These are phyloP conservation scores for Penicillium antarcticum DNA, from an alignment of 495 filamentous ascomycete genomes.

Conservation along the genomic window DNA sequence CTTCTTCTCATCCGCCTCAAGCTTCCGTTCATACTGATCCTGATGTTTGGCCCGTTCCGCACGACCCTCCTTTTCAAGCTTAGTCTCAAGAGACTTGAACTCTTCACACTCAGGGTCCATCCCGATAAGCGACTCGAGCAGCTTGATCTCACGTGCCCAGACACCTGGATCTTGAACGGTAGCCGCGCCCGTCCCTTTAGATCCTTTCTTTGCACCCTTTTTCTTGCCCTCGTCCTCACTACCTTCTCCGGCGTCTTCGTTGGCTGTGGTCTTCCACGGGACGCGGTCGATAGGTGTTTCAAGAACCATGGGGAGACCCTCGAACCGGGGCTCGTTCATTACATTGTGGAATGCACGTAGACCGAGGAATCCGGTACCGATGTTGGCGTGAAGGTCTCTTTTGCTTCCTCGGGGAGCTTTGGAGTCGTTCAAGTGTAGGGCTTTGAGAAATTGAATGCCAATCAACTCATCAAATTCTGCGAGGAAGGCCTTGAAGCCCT, in stretches of 20 bases:
- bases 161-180: conserved; percentile 66
- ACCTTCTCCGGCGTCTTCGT: conserved; percentile 12
- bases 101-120: conserved; percentile 68
- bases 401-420: conserved; percentile 78
- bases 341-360: conserved; percentile 86
- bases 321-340: conserved; percentile 76
- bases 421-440: conserved; percentile 89
- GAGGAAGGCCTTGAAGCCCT: conserved; percentile 70
- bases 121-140: conserved; percentile 84
- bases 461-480: conserved; percentile 74
- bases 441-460: conserved; percentile 74
- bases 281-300: conserved; percentile 86
- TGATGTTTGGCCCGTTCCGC: conserved; percentile 70
- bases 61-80: conserved; percentile 63
- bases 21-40: conserved; percentile 71
- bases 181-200: conserved; percentile 21
- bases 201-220: conserved; percentile 23
- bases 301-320: conserved; percentile 83
- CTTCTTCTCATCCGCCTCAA: conserved; percentile 57
- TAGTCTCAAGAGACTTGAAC: conserved; percentile 61
- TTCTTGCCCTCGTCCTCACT: conserved; percentile 19
- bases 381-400: conserved; percentile 88
- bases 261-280: not conserved
- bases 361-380: conserved; percentile 88
- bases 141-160: conserved; percentile 84